Base-by-base conservation (phyloP, 768 basidiomycete genomes). In the Rhodosporidiobolus odoratus region DNA sequence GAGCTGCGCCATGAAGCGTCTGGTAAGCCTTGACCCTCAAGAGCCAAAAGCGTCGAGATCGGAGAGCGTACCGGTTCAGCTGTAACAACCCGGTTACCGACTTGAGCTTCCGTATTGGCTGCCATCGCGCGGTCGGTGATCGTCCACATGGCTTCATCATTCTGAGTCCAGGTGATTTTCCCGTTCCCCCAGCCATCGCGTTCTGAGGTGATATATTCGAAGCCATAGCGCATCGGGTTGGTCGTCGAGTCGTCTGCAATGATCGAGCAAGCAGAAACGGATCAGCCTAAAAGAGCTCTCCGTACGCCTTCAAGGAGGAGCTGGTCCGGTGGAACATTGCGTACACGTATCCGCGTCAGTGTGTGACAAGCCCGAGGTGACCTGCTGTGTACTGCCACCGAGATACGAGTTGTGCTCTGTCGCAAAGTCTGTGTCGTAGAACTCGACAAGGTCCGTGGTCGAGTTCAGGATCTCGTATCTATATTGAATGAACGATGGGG, bases 131-230 rank as follows among this genome's bases (percentile, higher is more conserved):
- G 82, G 2, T 89, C 80, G 15, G 84, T 86, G 56, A 89, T 79
- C 84, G 83, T 88, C 92, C 93, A 96, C 2, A 88, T 84, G 75
- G 84, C 79, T 45, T 82, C 71, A 8, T 86, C 88, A 65, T 86
- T 82, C 66, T 85, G 85, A 59, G 85, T 86, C 93, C 93, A 96
- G 6, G 89, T 88, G 58, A 96, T 86, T 76, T 89, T 90, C 13
- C 90, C 89, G n/a, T 86, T 82, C 7, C 82, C 76, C 52, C 62
- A 67, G 30, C 64, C 87, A 78, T 92, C 69, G 30, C 69, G 63
- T 4, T 60, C 54, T 23, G 85, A 62, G 16, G 69, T 62, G n/a
- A 57, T 47, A 43, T 53, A 74, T 35, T 72, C 74, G 52, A 68
- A 60, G 69, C 79, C 72, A 38, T 66, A 69, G 27, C 83, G 81